A percentile compares a stretch with the other conserved stretches of the same genome.
These are phyloP conservation scores for Dryas integrifolia DNA, from an alignment of 331 rosid genomes.

Conservation along the genomic window DNA sequence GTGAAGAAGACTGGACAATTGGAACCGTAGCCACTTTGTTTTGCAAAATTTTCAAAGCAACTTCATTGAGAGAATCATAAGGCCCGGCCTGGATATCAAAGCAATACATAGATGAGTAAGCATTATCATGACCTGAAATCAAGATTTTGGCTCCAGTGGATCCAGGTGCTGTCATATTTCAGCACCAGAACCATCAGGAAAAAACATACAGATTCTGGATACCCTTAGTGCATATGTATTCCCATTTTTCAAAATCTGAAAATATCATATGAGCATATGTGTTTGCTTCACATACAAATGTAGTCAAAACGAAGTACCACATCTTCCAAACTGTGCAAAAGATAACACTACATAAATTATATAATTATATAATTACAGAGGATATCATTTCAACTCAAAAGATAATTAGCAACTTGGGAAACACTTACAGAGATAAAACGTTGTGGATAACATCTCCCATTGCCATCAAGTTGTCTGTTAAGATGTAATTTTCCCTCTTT, in stretches of 20 bases:
- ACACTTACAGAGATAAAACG: conserved; percentile 62
- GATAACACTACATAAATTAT: not conserved
- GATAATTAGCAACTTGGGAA: conserved; percentile 7
- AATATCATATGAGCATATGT: not conserved
- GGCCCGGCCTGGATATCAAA: conserved; percentile 69
- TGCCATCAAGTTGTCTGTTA: conserved; percentile 41
- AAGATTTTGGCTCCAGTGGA: conserved; percentile 1
- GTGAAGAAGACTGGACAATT: conserved; percentile 60
- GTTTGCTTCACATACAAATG: not conserved
- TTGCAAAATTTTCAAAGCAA: conserved; percentile 76
- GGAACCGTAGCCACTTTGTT: conserved; percentile 91
- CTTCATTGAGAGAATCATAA: conserved; percentile 73
- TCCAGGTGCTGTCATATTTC: not conserved
- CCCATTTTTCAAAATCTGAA: not conserved
- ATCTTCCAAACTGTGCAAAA: not conserved
- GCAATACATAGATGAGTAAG: conserved; percentile 5
- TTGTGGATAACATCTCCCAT: conserved; percentile 42
- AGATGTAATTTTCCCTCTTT: conserved; percentile 65
- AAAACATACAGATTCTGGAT: not conserved
- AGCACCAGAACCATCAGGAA: conserved; percentile 8
- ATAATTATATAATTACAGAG: not conserved
- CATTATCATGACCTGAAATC: not conserved
- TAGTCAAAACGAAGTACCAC: conserved; percentile 1
- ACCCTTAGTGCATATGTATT: no score
- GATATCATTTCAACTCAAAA: not conserved